Evolutionary conservation across 495 filamentous ascomycete genomes (phyloP).

Genomic region (Cercophora scortea): DNA sequence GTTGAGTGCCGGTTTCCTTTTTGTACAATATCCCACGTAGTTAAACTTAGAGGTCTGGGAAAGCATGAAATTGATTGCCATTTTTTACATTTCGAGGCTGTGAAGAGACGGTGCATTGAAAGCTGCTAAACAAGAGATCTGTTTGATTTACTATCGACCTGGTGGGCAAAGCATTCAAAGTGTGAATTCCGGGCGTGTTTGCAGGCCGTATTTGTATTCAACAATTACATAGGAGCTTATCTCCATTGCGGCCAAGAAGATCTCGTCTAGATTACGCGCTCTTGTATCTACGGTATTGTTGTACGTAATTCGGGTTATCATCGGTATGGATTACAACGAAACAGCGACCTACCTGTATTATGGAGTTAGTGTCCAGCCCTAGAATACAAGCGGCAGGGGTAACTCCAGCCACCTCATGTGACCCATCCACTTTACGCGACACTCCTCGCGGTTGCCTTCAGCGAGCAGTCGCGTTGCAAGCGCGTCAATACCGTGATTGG

Average conservation of each 20-base stretch:
- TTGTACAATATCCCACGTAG: constrained; percentile 18
- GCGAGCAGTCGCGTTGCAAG: constrained; percentile 11
- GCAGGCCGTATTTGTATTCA: too few species aligned
- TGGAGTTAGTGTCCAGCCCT: neutral
- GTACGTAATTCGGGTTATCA: neutral
- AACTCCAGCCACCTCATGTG: constrained; percentile 3
- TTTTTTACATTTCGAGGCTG: neutral
- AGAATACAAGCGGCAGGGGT: neutral
- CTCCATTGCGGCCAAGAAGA: too few species aligned
- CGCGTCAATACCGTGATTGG: constrained; percentile 8
- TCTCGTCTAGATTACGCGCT: too few species aligned
- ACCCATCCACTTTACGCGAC: constrained; percentile 19
- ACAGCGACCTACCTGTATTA: neutral
- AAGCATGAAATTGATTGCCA: constrained; percentile 11
- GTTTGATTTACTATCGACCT: too few species aligned
- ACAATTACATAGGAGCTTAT: too few species aligned
- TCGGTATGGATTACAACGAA: neutral
- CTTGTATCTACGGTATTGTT: neutral
- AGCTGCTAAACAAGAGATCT: neutral
- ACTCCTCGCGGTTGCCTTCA: neutral
- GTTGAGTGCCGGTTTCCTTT: constrained; percentile 1
- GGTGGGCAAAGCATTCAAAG: too few species aligned
- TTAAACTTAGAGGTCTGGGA: constrained; percentile 14
- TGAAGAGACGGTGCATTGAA: neutral
- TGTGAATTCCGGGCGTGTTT: too few species aligned